These are phyloP conservation scores for Penicillium corylophilum DNA, from an alignment of 2,329 filamentous ascomycete genomes.

Conservation along the genomic window DNA sequence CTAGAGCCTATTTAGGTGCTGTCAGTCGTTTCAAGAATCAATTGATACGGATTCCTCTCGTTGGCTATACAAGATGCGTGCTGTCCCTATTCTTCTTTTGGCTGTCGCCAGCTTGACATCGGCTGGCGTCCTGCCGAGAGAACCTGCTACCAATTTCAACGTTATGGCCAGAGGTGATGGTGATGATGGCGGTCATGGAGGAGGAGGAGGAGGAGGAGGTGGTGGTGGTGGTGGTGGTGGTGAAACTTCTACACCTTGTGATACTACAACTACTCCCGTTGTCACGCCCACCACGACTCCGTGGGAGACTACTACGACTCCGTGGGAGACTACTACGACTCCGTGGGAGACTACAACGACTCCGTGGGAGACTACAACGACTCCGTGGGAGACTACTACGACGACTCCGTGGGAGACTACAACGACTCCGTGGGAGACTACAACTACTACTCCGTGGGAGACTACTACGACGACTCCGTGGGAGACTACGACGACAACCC, in stretches of 20 bases:
- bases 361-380: not conserved
- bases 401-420: not conserved
- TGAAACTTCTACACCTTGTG: constrained; percentile 8
- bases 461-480: constrained; percentile 1
- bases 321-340: not conserved
- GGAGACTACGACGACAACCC: constrained; percentile 7
- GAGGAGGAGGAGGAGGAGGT: not conserved
- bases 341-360: not conserved
- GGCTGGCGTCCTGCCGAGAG: constrained; percentile 17
- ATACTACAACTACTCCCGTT: constrained; percentile 7
- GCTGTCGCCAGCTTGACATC: constrained; percentile 19
- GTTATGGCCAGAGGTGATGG: constrained; percentile 12
- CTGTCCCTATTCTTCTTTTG: constrained; percentile 17
- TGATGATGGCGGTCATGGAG: constrained; percentile 1
- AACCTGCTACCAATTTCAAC: constrained; percentile 8
- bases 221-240: not conserved
- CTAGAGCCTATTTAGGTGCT: not conserved
- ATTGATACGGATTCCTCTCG: constrained; percentile 1
- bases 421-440: not conserved
- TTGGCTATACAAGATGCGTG: constrained; percentile 21
- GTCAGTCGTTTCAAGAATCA: constrained; percentile 24
- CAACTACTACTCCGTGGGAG: not conserved
- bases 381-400: constrained; percentile 6
- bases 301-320: constrained; percentile 9
- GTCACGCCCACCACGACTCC: constrained; percentile 3